Conservation (phyloP, 768 basidiomycete genomes). For the Leccinum boreale region DNA sequence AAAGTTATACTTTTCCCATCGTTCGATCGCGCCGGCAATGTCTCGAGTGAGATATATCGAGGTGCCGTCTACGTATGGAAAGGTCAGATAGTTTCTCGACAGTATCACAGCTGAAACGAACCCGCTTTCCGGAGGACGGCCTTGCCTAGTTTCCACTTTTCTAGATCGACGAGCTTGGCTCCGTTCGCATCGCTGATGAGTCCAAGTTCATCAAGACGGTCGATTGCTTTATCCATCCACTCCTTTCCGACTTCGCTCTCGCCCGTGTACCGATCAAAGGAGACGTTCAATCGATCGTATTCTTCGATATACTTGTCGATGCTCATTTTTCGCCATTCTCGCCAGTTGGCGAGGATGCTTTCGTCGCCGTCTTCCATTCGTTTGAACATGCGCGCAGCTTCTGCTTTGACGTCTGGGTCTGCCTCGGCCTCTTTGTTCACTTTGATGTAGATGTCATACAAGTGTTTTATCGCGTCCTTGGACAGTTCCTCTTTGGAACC, state of each 20-base stretch:
- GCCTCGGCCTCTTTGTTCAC: constrained; percentile 81
- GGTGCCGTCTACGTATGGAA: constrained; percentile 65
- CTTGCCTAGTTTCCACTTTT: constrained; percentile 88
- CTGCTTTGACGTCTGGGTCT: constrained; percentile 67
- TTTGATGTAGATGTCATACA: constrained; percentile 93
- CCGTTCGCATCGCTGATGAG: constrained; percentile 76
- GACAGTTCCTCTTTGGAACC: constrained; percentile 82
- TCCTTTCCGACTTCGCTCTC: constrained; percentile 78
- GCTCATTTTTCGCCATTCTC: constrained; percentile 87
- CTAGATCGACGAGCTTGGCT: constrained; percentile 83
- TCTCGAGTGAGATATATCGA: constrained; percentile 95
- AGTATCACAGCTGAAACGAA: constrained; percentile 22
- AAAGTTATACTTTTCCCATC: constrained; percentile 87
- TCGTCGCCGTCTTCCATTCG: constrained; percentile 95
- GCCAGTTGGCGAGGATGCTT: constrained; percentile 81
- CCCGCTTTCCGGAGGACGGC: constrained; percentile 87
- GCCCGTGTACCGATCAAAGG: constrained; percentile 90
- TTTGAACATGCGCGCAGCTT: constrained; percentile 86
- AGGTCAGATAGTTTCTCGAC: neutral
- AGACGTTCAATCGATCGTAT: constrained; percentile 85
- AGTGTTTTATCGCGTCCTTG: constrained; percentile 89
- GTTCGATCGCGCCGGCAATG: constrained; percentile 90
- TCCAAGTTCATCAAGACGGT: constrained; percentile 63
- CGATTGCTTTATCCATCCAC: constrained; percentile 70
- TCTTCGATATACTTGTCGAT: constrained; percentile 86